Evolutionary conservation across 306 rosid genomes (phyloP).

Genomic region (Quercus ilex): DNA sequence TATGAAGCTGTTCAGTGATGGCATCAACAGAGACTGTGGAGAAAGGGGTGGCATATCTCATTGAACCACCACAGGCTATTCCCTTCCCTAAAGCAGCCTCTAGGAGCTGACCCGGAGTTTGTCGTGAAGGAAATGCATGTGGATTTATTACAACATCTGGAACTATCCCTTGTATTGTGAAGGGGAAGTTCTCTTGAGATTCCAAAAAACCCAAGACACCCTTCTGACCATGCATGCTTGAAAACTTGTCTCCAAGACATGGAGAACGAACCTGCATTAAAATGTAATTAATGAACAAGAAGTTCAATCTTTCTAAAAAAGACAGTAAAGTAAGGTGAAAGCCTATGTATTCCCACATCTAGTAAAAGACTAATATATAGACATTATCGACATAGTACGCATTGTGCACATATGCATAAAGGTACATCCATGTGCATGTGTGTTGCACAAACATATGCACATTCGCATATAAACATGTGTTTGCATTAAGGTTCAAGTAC

Average conservation of each 20-base stretch:
- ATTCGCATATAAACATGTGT: background rate
- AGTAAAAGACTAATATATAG: background rate
- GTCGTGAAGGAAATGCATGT: constrained; percentile 95
- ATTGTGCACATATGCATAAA: background rate
- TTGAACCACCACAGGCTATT: constrained; percentile 62
- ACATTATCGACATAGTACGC: constrained; percentile 8
- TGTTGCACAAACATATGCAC: background rate
- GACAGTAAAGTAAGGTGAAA: background rate
- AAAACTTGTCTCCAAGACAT: constrained; percentile 93
- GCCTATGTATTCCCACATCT: background rate
- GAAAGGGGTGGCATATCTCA: constrained; percentile 83
- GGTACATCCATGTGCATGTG: background rate
- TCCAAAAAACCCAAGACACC: constrained; percentile 95
- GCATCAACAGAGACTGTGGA: constrained; percentile 79
- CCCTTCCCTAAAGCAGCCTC: constrained; percentile 99
- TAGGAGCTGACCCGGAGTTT: constrained; percentile 95
- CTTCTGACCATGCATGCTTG: constrained; percentile 99
- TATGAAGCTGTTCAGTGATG: constrained; percentile 87
- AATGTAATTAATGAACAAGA: constrained; percentile 1
- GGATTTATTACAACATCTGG: constrained; percentile 97
- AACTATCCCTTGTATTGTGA: constrained; percentile 87
- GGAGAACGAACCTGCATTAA: constrained; percentile 82
- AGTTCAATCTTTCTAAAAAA: background rate
- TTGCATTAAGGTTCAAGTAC: background rate
- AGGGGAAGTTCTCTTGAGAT: constrained; percentile 90